These are phyloP conservation scores for Tothia fuscella DNA, from an alignment of 2,329 filamentous ascomycete species.

Conservation along the genomic window DNA sequence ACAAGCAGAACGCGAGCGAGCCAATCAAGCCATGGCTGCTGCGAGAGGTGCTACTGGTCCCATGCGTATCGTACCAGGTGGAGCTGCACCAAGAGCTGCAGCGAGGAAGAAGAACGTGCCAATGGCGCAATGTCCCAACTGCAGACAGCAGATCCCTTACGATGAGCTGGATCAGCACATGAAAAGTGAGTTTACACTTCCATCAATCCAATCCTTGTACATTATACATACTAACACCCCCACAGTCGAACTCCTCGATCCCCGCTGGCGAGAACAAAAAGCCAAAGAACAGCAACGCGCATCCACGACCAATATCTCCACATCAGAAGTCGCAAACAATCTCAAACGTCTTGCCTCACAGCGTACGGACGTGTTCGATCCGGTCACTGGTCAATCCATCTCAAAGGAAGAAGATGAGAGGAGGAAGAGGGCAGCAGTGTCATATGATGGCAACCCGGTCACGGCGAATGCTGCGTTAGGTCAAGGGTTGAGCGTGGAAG, in stretches of 20 bases:
- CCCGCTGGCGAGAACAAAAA: conserved; percentile 90
- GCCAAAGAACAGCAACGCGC: conserved; percentile 77
- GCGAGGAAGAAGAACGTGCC: conserved; percentile 52
- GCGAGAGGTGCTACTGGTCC: conserved; percentile 54
- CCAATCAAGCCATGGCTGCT: conserved; percentile 68
- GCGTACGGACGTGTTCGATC: conserved; percentile 76
- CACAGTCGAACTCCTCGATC: conserved; percentile 74
- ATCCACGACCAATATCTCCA: conserved; percentile 74
- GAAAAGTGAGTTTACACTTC: conserved; percentile 50
- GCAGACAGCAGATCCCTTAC: conserved; percentile 77
- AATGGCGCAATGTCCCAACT: conserved; percentile 80
- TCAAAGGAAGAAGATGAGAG: conserved; percentile 62
- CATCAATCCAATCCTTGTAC: not conserved
- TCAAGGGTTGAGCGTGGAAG: conserved; percentile 55
- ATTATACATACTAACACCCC: conserved; percentile 13
- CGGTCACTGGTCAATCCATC: conserved; percentile 53
- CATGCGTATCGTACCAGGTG: conserved; percentile 76
- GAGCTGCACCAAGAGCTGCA: conserved; percentile 79
- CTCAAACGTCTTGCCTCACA: conserved; percentile 89
- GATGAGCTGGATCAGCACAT: conserved; percentile 87
- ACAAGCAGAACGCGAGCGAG: conserved; percentile 42
- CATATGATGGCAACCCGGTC: conserved; percentile 45
- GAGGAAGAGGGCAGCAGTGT: conserved; percentile 61
- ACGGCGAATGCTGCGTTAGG: conserved; percentile 13
- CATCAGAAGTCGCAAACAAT: conserved; percentile 81